Evolutionary conservation across 495 filamentous ascomycete genomes (phyloP).

Genomic region (Lasiosphaeria ovina): DNA sequence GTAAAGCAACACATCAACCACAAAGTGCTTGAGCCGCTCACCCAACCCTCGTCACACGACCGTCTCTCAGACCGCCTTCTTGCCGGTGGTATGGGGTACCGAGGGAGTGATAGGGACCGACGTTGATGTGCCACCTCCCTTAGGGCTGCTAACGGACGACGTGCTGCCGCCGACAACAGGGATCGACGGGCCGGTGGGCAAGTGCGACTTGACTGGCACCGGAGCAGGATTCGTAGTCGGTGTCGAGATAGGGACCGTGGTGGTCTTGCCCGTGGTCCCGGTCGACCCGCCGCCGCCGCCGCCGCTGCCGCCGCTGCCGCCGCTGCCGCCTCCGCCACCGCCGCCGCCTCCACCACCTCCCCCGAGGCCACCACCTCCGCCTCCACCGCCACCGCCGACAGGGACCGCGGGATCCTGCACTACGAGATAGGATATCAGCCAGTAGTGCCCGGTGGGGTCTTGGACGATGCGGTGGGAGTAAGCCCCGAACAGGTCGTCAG

Average conservation of each 20-base stretch:
- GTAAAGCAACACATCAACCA: too few species aligned
- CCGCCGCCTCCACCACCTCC: too few species aligned
- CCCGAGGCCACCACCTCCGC: too few species aligned
- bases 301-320: too few species aligned
- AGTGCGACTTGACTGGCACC: neutral
- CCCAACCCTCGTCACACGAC: too few species aligned
- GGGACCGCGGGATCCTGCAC: neutral
- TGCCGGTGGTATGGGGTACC: neutral
- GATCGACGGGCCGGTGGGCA: neutral
- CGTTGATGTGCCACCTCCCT: neutral
- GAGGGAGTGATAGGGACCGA: neutral
- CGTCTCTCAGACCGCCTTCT: neutral
- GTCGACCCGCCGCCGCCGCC: too few species aligned
- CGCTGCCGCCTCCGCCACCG: too few species aligned
- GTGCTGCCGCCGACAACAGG: neutral
- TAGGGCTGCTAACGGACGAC: neutral
- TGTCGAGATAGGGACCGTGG: neutral
- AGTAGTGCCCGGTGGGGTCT: neutral
- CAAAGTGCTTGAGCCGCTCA: too few species aligned
- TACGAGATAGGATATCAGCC: neutral
- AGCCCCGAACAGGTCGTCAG: neutral
- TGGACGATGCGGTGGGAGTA: neutral
- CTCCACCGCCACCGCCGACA: neutral
- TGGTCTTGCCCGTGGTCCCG: neutral
- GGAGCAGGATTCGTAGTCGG: neutral